A percentile compares a stretch with the other conserved stretches of the same genome.
Conservation (phyloP, 345 rosid genomes). For the Gossypium rotundifolium region DNA sequence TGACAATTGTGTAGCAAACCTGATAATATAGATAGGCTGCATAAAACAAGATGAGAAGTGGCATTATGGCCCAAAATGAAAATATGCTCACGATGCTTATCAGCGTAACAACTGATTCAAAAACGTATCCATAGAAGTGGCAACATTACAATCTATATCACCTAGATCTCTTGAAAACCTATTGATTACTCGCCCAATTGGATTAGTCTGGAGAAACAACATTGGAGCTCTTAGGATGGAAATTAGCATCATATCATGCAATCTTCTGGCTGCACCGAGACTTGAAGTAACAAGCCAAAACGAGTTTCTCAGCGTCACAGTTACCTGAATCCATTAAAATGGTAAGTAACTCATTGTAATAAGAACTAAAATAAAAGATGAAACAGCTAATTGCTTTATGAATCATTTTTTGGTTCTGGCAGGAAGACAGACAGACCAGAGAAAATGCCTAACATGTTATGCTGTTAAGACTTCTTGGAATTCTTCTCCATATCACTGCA, state of each 20-base stretch:
- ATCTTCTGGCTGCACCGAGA: slow-evolving; percentile 71
- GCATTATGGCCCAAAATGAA: slow-evolving; percentile 94
- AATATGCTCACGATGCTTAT: slow-evolving; percentile 82
- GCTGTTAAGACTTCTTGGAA: background rate
- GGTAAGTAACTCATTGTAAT: background rate
- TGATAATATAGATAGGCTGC: slow-evolving; percentile 89
- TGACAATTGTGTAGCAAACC: slow-evolving; percentile 32
- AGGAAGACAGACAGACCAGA: background rate
- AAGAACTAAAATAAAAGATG: background rate
- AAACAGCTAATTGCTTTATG: background rate
- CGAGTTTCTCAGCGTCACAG: slow-evolving; percentile 65
- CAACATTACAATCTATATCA: slow-evolving; percentile 79
- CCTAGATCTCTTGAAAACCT: slow-evolving; percentile 92
- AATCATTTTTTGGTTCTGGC: background rate
- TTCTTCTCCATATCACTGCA: background rate
- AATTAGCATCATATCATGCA: slow-evolving; percentile 74
- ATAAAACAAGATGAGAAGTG: slow-evolving; percentile 79
- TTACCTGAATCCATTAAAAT: slow-evolving; percentile 46
- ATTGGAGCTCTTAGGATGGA: slow-evolving; percentile 85
- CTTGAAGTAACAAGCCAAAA: slow-evolving; percentile 86
- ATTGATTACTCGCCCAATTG: slow-evolving; percentile 82
- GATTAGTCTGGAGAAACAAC: slow-evolving; percentile 92
- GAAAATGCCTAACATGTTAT: background rate
- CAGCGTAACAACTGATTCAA: slow-evolving; percentile 62
- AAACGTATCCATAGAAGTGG: slow-evolving; percentile 58